phyloP scores from a whole-genome alignment of 148 eudicot genomes.

The Rhododendron simsii region DNA sequence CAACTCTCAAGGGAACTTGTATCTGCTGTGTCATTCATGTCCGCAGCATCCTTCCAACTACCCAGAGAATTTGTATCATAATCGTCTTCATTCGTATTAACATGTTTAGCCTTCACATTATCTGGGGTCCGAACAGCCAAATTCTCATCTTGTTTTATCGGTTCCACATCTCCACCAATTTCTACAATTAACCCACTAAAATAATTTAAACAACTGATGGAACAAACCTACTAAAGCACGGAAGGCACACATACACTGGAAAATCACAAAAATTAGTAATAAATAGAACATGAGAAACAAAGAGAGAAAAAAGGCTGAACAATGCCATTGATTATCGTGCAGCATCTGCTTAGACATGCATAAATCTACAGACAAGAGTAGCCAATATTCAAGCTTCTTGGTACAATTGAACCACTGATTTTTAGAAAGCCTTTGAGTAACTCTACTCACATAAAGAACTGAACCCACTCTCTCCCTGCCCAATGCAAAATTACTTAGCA shows the following conservation, averaged over 20 bases:
- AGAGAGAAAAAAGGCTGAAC: not conserved
- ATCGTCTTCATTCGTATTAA: constrained; percentile 21
- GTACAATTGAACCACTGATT: not conserved
- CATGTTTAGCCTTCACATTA: constrained; percentile 13
- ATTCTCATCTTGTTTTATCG: constrained; percentile 16
- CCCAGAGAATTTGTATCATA: constrained; percentile 50
- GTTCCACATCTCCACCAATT: constrained; percentile 14
- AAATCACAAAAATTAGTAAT: not conserved
- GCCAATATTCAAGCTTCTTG: not conserved
- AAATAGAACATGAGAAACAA: not conserved
- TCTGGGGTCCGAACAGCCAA: constrained; percentile 12
- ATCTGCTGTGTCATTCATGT: constrained; percentile 30
- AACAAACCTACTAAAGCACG: not conserved
- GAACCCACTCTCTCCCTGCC: not conserved
- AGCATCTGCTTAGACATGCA: not conserved
- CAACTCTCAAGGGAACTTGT: constrained; percentile 44
- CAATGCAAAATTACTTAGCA: not conserved
- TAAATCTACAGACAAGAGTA: not conserved
- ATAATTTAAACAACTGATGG: not conserved
- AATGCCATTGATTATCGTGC: not conserved
- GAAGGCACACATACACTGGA: not conserved
- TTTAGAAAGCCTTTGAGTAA: not conserved
- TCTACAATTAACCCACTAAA: constrained; percentile 23
- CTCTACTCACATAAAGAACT: not conserved
- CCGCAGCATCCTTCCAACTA: constrained; percentile 49